Conservation (phyloP, 192 early-diverging fungal species). For the Backusella morwellensis region DNA sequence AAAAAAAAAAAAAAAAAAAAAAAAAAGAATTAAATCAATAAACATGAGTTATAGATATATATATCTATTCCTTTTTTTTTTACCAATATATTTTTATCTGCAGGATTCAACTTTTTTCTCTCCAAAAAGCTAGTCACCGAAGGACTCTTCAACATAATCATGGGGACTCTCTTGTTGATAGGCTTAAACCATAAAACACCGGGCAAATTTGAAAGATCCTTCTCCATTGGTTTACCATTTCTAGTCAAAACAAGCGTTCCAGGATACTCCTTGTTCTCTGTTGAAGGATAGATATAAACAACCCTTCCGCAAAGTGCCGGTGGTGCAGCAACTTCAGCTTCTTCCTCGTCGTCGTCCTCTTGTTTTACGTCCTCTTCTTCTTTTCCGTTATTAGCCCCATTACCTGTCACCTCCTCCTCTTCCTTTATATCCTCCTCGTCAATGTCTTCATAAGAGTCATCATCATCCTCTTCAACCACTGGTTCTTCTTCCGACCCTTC, state of each 20-base stretch:
- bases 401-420: conserved; percentile 37
- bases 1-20: too few relatives aligned
- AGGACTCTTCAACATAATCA: conserved; percentile 55
- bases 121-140: conserved; percentile 22
- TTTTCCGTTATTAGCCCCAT: conserved; percentile 19
- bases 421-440: conserved; percentile 29
- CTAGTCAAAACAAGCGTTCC: conserved; percentile 18
- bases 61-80: conserved; percentile 34
- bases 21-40: background rate
- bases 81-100: background rate
- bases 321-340: conserved; percentile 39
- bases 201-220: conserved; percentile 16
- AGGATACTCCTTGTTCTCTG: conserved; percentile 39
- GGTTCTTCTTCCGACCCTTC: conserved; percentile 39
- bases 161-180: conserved; percentile 68
- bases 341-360: conserved; percentile 42
- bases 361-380: conserved; percentile 40
- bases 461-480: conserved; percentile 40
- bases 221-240: background rate
- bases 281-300: conserved; percentile 46
- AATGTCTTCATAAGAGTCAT: conserved; percentile 45
- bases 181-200: conserved; percentile 76
- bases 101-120: background rate
- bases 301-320: conserved; percentile 47
- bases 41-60: conserved; percentile 18